Evolutionary conservation across 2,329 filamentous ascomycete species (phyloP), one percentile per base, ranked within the genome.

Genomic region (Paecilomyces niveus): DNA sequence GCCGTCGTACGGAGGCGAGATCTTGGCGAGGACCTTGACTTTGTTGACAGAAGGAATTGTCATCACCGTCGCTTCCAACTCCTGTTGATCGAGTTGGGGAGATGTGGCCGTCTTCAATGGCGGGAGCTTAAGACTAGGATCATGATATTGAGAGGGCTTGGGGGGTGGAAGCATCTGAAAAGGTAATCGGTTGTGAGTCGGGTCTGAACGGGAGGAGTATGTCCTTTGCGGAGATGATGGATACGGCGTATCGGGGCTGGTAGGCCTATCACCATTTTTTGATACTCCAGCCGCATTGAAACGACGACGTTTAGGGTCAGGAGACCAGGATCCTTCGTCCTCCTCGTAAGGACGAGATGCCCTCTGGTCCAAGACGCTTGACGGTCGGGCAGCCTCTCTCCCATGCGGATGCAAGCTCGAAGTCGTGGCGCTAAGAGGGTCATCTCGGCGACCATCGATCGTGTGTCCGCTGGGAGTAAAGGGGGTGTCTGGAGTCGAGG

Each of bases 31-130:
- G 1, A 93, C 82, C 54, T 86, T 85, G 65, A 96, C 84, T 73
- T 96, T 96, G 63, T 86, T 85, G 52, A 85, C 74, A 66, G 89
- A 88, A 0, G 88, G 83, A 55, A 94, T 89, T 26, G 81, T 85
- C 85, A 89, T 90, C 60, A 92, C 85, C 76, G 89, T 87, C 7
- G 86, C 84, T 65, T 89, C 85, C 22, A 89, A 75, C 54, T 68
- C 80, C 63, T 74, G 64, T 75, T 84, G 70, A 45, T 75, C 72
- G 45, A 66, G 64, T 10, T 69, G 58, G 54, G 64, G 70, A 15
- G 67, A 67, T 21, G 65, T 61, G 54, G 63, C 64, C 6, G 79
- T 80, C 63, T 83, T 78, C 21, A 85, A 69, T 6, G 83, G 82
- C 49, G 83, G 80, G 6, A 85, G 76, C 29, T 76, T 81, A 29